Conservation (phyloP, 164 flowering plant genomes). For the Piper betle region DNA sequence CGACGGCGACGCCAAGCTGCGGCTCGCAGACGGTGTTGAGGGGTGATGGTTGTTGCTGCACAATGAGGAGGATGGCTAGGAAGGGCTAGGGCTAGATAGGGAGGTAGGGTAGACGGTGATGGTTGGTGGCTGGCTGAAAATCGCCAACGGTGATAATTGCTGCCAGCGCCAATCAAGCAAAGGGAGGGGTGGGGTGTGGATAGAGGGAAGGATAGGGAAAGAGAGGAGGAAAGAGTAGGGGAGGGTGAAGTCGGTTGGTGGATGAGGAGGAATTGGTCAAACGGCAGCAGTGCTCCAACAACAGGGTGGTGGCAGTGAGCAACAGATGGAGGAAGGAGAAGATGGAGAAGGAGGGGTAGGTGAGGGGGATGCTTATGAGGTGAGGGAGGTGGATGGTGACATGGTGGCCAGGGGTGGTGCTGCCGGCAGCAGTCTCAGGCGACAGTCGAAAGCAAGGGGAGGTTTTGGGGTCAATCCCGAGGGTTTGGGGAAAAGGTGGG, state of each 20-base stretch:
- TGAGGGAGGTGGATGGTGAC: conserved; percentile 29
- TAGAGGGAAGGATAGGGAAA: conserved; percentile 63
- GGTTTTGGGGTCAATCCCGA: conserved; percentile 11
- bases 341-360: conserved; percentile 4
- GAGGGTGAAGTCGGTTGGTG: too few relatives aligned
- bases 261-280: conserved; percentile 44
- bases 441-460: conserved; percentile 69
- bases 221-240: conserved; percentile 29
- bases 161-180: conserved; percentile 14
- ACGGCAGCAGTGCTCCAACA: too few relatives aligned
- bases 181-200: conserved; percentile 55
- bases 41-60: too few relatives aligned
- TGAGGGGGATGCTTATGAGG: too few relatives aligned
- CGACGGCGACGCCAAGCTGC: too few relatives aligned
- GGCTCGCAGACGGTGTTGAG: too few relatives aligned
- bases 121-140: conserved; percentile 75
- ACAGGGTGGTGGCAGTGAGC: conserved; percentile 54
- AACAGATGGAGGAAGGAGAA: conserved; percentile 73
- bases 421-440: conserved; percentile 82
- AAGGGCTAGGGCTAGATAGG: neutral
- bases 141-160: conserved; percentile 73
- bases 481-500: too few relatives aligned
- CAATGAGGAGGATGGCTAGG: neutral
- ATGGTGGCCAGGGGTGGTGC: conserved; percentile 63
- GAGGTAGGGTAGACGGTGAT: conserved; percentile 40